Evolutionary conservation across 2,329 filamentous ascomycete species (phyloP).

Genomic region (Penicillium sp.): DNA sequence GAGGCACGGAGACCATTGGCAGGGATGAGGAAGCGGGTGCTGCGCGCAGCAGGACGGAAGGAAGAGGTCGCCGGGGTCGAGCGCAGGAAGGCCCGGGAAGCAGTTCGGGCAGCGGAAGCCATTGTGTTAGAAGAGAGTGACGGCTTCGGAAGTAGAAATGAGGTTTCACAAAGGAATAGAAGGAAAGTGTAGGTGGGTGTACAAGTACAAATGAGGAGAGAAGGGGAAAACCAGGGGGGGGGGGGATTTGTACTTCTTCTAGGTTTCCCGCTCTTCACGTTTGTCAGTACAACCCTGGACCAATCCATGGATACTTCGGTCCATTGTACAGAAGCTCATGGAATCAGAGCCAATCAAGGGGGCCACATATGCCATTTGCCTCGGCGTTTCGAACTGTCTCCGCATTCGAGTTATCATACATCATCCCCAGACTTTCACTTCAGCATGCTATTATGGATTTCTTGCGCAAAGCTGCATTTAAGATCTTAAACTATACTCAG

Average conservation of each 20-base stretch:
- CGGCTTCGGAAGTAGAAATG: neutral
- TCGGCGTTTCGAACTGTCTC: conserved; percentile 14
- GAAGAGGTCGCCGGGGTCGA: conserved; percentile 38
- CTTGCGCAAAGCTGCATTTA: neutral
- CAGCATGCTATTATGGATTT: too few species aligned
- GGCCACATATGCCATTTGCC: conserved; percentile 14
- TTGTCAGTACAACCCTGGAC: neutral
- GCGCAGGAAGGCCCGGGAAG: conserved; percentile 45
- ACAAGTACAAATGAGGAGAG: conserved; percentile 2
- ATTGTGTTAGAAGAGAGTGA: conserved; percentile 29
- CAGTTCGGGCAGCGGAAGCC: conserved; percentile 44
- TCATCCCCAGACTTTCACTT: neutral
- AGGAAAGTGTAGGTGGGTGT: conserved; percentile 8
- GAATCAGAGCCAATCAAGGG: conserved; percentile 18
- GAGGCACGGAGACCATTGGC: conserved; percentile 71
- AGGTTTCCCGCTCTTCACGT: neutral
- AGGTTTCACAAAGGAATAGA: conserved; percentile 5
- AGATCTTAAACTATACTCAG: neutral
- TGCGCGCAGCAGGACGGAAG: conserved; percentile 49
- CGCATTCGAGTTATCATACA: conserved; percentile 10
- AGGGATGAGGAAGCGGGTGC: conserved; percentile 56
- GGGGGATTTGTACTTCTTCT: conserved; percentile 13
- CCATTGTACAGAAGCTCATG: conserved; percentile 12
- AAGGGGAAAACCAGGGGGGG: conserved; percentile 16
- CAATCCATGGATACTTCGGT: neutral